Evolutionary conservation across 306 rosid species (phyloP), one percentile per base, ranked within the genome.

Genomic region (Glycine tomentella): DNA sequence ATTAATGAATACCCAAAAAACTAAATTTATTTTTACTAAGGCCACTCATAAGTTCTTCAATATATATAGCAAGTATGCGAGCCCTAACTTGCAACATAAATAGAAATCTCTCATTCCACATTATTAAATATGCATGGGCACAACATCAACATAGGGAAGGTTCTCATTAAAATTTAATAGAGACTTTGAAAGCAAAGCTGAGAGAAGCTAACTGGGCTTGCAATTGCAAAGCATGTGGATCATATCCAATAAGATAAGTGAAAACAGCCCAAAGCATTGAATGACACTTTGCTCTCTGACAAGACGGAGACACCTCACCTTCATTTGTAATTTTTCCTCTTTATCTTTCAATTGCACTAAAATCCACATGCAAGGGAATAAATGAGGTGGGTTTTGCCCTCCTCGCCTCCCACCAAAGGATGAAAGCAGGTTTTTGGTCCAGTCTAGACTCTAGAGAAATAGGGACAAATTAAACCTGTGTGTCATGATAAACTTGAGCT

Each of bases 351-450:
- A 64, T 14, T 12, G 69, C 34, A 63, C 69, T 7, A 36, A 63
- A 12, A n/a, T 34, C 4, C 68, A 62, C 68, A 62, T 62, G 68
- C 68, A 62, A 62, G n/a, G 68, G 7, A 61, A 63, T 11, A 62
- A 59, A 33, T 33, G 4, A 40, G 44, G 45, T 62, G 44, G 68
- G 68, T 31, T 61, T 58, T 58, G 34, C 66, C 38, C 4, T 2
- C 14, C 10, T 25, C 25, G 0, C 58, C 11, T 55, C 31, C 31
- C 61, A 55, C 33, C 40, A 42, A 59, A 59, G 3, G 3, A 34
- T 10, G 10, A 62, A 34, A 33, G 9, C 8, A 33, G 69, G 17
- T 13, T 63, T 64, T 36, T 36, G 70, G 70, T 38, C 70, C 49
- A 14, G 6, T 64, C 69, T 63, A 62, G 0, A 34, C 20, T 63